Evolutionary conservation across 164 flowering plant species (phyloP).

Genomic region (Vitis rotundifolia): DNA sequence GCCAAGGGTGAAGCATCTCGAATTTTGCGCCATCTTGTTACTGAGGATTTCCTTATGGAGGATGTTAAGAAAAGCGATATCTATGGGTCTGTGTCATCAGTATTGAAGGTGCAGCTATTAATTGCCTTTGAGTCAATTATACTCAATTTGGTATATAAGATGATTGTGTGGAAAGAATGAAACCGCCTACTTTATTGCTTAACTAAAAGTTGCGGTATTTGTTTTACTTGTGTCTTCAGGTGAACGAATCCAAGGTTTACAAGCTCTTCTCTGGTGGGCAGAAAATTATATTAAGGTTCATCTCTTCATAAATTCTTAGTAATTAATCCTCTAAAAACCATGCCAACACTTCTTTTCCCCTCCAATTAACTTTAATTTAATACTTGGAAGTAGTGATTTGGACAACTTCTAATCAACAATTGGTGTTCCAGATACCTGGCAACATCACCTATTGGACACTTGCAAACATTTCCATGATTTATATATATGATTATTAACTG

Average conservation of each 20-base stretch:
- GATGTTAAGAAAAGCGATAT: constrained; percentile 90
- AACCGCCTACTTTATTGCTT: background rate
- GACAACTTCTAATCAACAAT: no score
- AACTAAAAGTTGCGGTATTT: background rate
- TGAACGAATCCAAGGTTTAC: constrained; percentile 69
- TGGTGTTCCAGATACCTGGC: no score
- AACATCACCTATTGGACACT: no score
- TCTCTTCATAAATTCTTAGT: background rate
- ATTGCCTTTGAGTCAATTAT: background rate
- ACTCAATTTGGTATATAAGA: background rate
- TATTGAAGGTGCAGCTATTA: constrained; percentile 56
- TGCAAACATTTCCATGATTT: no score
- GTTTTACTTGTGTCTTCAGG: constrained; percentile 40
- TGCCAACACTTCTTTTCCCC: no score
- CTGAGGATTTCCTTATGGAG: constrained; percentile 76
- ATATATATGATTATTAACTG: no score
- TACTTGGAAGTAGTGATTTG: no score
- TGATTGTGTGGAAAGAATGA: background rate
- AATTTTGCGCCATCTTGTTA: constrained; percentile 77
- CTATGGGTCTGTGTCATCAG: constrained; percentile 88
- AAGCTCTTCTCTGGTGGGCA: constrained; percentile 47
- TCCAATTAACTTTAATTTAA: no score
- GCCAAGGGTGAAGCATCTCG: constrained; percentile 89
- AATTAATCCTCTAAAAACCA: no score
- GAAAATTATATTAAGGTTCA: constrained; percentile 65